Evolutionary conservation across 345 rosid species (phyloP).

Genomic region (Boechera retrofracta): DNA sequence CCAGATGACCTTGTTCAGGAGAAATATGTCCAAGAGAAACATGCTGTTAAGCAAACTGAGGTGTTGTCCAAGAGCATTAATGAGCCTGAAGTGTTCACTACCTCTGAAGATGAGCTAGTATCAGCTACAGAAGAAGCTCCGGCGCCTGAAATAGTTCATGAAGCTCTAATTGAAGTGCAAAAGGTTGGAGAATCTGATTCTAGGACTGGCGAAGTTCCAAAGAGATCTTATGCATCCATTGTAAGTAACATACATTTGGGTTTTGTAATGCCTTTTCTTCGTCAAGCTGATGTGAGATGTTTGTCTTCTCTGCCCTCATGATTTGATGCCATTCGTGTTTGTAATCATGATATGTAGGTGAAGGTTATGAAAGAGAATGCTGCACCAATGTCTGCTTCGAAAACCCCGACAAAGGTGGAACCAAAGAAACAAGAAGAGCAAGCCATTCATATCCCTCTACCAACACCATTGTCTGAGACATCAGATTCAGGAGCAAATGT

Average conservation of each 20-base stretch:
- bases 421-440: constrained; percentile 69
- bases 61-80: constrained; percentile 49
- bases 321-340: constrained; percentile 3
- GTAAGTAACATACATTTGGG: constrained; percentile 53
- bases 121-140: constrained; percentile 47
- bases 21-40: constrained; percentile 49
- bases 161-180: constrained; percentile 53
- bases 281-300: constrained; percentile 18
- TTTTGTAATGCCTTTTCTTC: constrained; percentile 10
- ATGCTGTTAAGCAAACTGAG: constrained; percentile 47
- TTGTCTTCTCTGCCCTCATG: neutral
- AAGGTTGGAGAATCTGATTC: constrained; percentile 53
- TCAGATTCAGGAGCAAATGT: constrained; percentile 53
- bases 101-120: constrained; percentile 53
- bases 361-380: constrained; percentile 79
- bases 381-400: constrained; percentile 50
- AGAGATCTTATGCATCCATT: constrained; percentile 93
- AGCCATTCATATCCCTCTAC: constrained; percentile 51
- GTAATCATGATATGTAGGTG: constrained; percentile 52
- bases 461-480: constrained; percentile 51
- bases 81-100: constrained; percentile 46
- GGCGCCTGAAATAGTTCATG: constrained; percentile 68
- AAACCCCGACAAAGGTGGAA: constrained; percentile 56
- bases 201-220: constrained; percentile 70
- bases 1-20: constrained; percentile 39